phyloP scores from a whole-genome alignment of 495 filamentous ascomycete genomes.

The Letharia columbiana region DNA sequence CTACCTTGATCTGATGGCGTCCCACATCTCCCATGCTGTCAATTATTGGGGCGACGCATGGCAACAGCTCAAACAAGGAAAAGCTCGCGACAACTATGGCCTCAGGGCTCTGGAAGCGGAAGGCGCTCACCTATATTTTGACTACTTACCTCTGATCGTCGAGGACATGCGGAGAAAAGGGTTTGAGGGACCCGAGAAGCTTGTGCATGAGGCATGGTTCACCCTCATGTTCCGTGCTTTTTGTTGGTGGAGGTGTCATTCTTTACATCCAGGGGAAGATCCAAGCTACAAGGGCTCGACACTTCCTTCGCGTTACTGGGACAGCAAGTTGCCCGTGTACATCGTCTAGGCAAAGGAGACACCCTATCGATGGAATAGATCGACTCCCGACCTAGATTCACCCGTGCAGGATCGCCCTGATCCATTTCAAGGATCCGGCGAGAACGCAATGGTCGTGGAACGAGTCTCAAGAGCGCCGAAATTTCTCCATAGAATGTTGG shows the following conservation, averaged over 20 bases:
- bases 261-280: constrained; percentile 13
- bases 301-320: not conserved
- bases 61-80: not conserved
- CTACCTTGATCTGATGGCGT: constrained; percentile 19
- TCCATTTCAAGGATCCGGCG: not conserved
- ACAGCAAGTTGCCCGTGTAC: not conserved
- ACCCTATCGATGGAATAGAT: not conserved
- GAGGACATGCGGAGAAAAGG: constrained; percentile 13
- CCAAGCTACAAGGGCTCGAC: not conserved
- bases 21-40: constrained; percentile 14
- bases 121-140: constrained; percentile 21
- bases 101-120: constrained; percentile 19
- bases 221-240: constrained; percentile 20
- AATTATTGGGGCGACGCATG: constrained; percentile 9
- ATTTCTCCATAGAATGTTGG: too few species aligned
- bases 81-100: constrained; percentile 9
- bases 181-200: constrained; percentile 2
- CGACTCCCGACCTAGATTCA: too few species aligned
- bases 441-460: too few species aligned
- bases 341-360: not conserved
- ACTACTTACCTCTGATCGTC: constrained; percentile 18
- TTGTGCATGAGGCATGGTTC: constrained; percentile 22
- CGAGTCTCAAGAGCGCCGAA: too few species aligned
- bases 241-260: constrained; percentile 25
- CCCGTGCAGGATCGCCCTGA: not conserved